phyloP scores from a whole-genome alignment of 2,329 filamentous ascomycete species.

The Thielaviopsis ethacetica region DNA sequence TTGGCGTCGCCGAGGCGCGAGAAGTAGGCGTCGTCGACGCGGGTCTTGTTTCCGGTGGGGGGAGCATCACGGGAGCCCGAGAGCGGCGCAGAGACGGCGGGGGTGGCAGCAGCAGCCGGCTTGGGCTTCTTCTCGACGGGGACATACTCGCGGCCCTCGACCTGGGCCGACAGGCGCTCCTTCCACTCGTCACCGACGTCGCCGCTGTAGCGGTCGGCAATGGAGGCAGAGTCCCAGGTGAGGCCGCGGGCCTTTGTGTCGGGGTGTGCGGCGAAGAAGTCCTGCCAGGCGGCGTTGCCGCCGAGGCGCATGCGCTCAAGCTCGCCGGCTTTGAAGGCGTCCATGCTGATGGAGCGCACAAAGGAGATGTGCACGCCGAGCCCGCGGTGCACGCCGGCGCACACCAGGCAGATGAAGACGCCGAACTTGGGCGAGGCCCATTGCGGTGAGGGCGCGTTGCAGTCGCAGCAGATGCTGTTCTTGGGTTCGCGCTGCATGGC shows the following conservation, averaged over 20 bases:
- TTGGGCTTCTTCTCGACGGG: slow-evolving; percentile 46
- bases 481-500: slow-evolving; percentile 79
- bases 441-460: slow-evolving; percentile 87
- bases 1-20: slow-evolving; percentile 72
- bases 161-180: slow-evolving; percentile 70
- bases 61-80: slow-evolving; percentile 11
- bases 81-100: slow-evolving; percentile 19
- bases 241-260: slow-evolving; percentile 50
- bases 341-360: slow-evolving; percentile 94
- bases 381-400: slow-evolving; percentile 84
- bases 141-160: slow-evolving; percentile 76
- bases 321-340: slow-evolving; percentile 87
- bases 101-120: slow-evolving; percentile 17
- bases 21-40: slow-evolving; percentile 79
- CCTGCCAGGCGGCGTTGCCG: slow-evolving; percentile 74
- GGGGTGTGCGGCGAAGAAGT: slow-evolving; percentile 65
- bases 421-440: slow-evolving; percentile 97
- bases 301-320: slow-evolving; percentile 87
- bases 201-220: slow-evolving; percentile 77
- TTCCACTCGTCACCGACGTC: slow-evolving; percentile 93
- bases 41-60: slow-evolving; percentile 30
- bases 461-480: slow-evolving; percentile 89
- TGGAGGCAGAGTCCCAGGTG: slow-evolving; percentile 73
- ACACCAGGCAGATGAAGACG: slow-evolving; percentile 95
- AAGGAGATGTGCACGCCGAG: slow-evolving; percentile 97